These are phyloP conservation scores for Sporothrix humicola DNA, from an alignment of 2,329 filamentous ascomycete genomes.

Conservation along the genomic window DNA sequence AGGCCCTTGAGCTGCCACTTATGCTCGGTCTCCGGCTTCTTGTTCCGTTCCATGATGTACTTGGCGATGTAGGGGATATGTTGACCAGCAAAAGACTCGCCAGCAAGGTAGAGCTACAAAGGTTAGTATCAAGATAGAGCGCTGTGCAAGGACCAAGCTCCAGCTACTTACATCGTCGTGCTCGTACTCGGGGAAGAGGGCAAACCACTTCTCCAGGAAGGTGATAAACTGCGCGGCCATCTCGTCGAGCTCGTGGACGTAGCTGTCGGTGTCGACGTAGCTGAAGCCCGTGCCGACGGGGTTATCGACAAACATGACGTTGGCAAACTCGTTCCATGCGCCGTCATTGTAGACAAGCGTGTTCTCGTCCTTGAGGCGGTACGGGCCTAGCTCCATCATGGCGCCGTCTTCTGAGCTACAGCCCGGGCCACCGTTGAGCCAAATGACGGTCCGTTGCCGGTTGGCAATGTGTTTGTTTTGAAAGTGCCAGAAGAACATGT, in stretches of 20 bases:
- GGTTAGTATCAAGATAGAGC: slow-evolving; percentile 39
- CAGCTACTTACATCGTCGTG: slow-evolving; percentile 77
- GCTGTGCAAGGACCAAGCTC: slow-evolving; percentile 7
- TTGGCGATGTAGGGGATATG: slow-evolving; percentile 97
- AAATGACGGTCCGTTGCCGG: slow-evolving; percentile 86
- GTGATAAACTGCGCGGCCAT: slow-evolving; percentile 88
- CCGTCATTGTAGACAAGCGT: slow-evolving; percentile 81
- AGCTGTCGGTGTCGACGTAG: slow-evolving; percentile 89
- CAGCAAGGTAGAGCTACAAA: slow-evolving; percentile 85
- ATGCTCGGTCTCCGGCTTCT: slow-evolving; percentile 54
- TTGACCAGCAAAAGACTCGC: slow-evolving; percentile 96
- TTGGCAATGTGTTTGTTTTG: slow-evolving; percentile 95
- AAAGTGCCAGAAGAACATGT: slow-evolving; percentile 98
- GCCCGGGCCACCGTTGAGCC: slow-evolving; percentile 95
- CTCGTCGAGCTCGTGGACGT: slow-evolving; percentile 79
- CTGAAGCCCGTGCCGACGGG: slow-evolving; percentile 96
- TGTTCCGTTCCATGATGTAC: slow-evolving; percentile 87
- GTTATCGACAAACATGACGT: slow-evolving; percentile 95
- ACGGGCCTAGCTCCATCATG: slow-evolving; percentile 94
- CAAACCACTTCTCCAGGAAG: slow-evolving; percentile 92
- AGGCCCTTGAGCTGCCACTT: slow-evolving; percentile 83
- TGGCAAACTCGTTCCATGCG: slow-evolving; percentile 99
- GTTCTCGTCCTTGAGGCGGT: slow-evolving; percentile 77
- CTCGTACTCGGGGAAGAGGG: slow-evolving; percentile 87
- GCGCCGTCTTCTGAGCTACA: slow-evolving; percentile 98